Conservation (phyloP, 2,329 filamentous ascomycete genomes). For the Fusarium subtropicale region DNA sequence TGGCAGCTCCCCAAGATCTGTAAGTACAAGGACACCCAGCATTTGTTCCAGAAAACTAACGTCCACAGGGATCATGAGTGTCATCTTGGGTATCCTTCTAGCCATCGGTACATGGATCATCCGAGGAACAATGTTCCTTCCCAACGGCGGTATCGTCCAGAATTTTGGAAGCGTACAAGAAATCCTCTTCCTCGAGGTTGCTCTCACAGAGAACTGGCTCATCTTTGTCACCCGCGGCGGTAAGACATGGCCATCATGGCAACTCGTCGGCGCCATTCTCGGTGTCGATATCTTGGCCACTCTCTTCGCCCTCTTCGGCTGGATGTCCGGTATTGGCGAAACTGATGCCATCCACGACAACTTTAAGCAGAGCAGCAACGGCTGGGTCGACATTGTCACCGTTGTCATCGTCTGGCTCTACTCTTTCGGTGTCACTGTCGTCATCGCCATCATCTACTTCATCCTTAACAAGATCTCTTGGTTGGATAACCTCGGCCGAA, state of each 20-base stretch:
- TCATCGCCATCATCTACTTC: conserved; percentile 31
- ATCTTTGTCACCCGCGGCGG: conserved; percentile 32
- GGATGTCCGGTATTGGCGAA: conserved; percentile 13
- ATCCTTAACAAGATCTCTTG: conserved; percentile 33
- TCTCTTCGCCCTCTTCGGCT: conserved; percentile 17
- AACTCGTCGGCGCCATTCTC: conserved; percentile 20
- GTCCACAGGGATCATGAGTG: conserved; percentile 16
- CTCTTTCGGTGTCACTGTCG: conserved; percentile 27
- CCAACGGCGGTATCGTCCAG: not conserved
- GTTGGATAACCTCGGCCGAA: conserved; percentile 25
- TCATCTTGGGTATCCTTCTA: conserved; percentile 4
- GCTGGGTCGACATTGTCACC: conserved; percentile 27
- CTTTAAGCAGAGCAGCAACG: conserved; percentile 32
- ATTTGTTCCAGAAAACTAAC: not conserved
- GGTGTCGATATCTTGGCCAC: conserved; percentile 19
- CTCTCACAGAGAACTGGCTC: conserved; percentile 34
- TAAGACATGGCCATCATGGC: conserved; percentile 35
- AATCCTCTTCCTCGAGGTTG: conserved; percentile 27
- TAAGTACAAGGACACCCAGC: not conserved
- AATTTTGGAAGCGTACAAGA: conserved; percentile 27
- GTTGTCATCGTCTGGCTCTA: conserved; percentile 33
- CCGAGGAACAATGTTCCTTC: conserved; percentile 2
- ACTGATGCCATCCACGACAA: not conserved
- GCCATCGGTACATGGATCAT: conserved; percentile 13
- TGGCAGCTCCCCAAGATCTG: conserved; percentile 33